Base-by-base conservation (phyloP, 371 early-diverging fungal genomes). In the Thermomucor indicae-seudaticae region DNA sequence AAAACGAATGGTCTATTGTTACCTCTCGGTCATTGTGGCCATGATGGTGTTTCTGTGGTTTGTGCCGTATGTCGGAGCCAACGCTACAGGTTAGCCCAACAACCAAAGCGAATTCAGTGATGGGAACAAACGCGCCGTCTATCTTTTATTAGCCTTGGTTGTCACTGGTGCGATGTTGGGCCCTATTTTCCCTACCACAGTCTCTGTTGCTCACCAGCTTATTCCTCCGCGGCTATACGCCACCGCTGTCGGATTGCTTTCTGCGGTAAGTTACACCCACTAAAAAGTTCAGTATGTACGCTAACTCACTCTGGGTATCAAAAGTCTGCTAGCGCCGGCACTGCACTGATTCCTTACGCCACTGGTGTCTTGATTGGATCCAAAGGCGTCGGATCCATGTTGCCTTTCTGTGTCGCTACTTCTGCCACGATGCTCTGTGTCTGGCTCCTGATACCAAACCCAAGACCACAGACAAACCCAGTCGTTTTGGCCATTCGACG, bases 131-230 rank as follows among this genome's bases (percentile, higher is more conserved):
- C n/a, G n/a, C n/a, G n/a, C n/a, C n/a, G n/a, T n/a, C n/a, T n/a
- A n/a, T n/a, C n/a, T n/a, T n/a, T n/a, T n/a, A n/a, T n/a, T 11
- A 55, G 57, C 57, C 7, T 38, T 63, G 8, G 53, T 61, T 17
- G 27, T 65, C 4, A 43, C 52, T 1, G 65, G 65, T 16, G 37
- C 54, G 20, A 29, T 51, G 4, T 43, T 65, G n/a, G 65, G 61
- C 1, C 65, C 65, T 12, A 28, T 65, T 10, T 65, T 60, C 28
- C 65, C 65, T 3, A 60, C 65, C 1, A 61, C 61, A 16, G 43
- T 65, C 8, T 42, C 65, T 17, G 40, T 65, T 14, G 53, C 57
- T 0, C 49, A 48, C 8, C 29, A 60, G 23, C 31, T 54, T n/a
- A 39, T 57, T 10, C 60, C 60, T 8, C 25, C 44, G 8, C 43